These are phyloP conservation scores for Cytospora chrysosperma DNA, from an alignment of 2,329 filamentous ascomycete genomes.

Conservation along the genomic window DNA sequence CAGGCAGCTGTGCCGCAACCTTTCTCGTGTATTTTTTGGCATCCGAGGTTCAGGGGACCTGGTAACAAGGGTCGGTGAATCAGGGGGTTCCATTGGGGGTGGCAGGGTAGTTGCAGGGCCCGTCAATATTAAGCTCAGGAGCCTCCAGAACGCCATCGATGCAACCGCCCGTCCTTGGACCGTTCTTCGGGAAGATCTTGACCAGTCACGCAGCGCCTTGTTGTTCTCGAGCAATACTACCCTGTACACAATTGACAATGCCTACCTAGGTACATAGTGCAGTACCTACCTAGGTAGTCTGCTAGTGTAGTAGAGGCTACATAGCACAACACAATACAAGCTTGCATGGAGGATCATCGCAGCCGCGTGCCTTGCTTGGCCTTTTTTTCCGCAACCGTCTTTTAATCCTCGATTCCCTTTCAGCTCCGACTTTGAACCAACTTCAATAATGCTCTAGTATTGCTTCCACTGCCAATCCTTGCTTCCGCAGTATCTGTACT, in stretches of 20 bases:
- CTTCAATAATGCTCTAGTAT: not conserved
- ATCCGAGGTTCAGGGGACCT: not conserved
- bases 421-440: not conserved
- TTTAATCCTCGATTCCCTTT: not conserved
- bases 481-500: not conserved
- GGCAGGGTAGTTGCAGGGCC: too few species aligned
- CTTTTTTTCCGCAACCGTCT: conserved; percentile 14
- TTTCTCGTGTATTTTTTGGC: not conserved
- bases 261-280: not conserved
- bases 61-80: not conserved
- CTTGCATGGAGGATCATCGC: not conserved
- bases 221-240: conserved; percentile 7
- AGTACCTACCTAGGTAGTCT: not conserved
- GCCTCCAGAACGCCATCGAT: conserved; percentile 3
- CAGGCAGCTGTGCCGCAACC: not conserved
- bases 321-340: not conserved
- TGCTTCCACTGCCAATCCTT: not conserved
- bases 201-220: conserved; percentile 1
- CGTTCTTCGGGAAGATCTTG: not conserved
- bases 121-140: conserved; percentile 1
- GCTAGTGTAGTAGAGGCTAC: not conserved
- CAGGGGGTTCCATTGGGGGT: not conserved
- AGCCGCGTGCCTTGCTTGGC: not conserved
- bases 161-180: not conserved
- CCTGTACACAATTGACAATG: too few species aligned